Percentiles rank a stretch among this genome's conserved stretches.
Conservation (phyloP, 2,329 filamentous ascomycete genomes). For the Microdochium bolleyi region DNA sequence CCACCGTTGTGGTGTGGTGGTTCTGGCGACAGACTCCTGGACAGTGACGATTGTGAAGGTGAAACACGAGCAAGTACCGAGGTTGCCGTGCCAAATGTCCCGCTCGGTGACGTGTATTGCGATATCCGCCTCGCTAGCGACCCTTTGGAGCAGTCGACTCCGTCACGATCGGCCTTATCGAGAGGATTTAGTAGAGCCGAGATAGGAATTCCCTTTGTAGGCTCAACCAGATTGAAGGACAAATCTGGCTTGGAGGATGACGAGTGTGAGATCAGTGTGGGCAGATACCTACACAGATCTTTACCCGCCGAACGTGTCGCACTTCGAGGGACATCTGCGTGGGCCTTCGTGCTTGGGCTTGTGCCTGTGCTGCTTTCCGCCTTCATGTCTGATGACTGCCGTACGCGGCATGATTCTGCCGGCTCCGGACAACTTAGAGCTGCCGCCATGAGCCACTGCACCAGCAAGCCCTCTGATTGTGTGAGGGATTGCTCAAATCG, state of each 20-base stretch:
- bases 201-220: constrained; percentile 28
- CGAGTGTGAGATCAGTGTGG: constrained; percentile 30
- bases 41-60: background rate
- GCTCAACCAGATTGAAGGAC: constrained; percentile 34
- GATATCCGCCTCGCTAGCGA: constrained; percentile 35
- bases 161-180: constrained; percentile 21
- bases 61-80: constrained; percentile 18
- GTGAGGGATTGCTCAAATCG: constrained; percentile 37
- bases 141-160: constrained; percentile 39
- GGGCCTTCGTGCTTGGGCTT: constrained; percentile 1
- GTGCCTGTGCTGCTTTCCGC: too few relatives aligned
- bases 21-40: background rate
- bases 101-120: constrained; percentile 32
- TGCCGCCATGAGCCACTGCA: constrained; percentile 33
- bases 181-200: constrained; percentile 24
- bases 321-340: background rate
- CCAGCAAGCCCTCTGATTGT: constrained; percentile 32
- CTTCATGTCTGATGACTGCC: background rate
- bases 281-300: constrained; percentile 25
- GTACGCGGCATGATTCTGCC: too few relatives aligned
- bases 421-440: constrained; percentile 1
- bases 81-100: constrained; percentile 38
- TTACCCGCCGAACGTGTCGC: constrained; percentile 4
- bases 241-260: constrained; percentile 17
- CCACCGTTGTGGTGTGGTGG: constrained; percentile 10